A percentile compares a stretch with the other conserved stretches of the same genome.
phyloP scores from a whole-genome alignment of 1,139 yeast species.

The Candida sojae region DNA sequence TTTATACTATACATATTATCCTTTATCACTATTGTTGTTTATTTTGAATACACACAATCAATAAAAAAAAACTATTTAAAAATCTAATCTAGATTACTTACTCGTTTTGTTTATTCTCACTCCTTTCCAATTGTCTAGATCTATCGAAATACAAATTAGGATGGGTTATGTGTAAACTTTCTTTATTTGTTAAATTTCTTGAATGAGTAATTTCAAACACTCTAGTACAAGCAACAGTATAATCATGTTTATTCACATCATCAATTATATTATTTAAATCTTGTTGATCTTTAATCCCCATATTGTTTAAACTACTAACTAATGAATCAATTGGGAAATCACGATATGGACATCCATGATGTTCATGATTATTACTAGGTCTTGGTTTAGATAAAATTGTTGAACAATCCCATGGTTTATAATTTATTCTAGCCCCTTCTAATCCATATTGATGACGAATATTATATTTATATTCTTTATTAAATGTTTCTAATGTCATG shows the following conservation, averaged over 20 bases:
- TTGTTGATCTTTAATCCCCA: constrained; percentile 71
- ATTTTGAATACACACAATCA: too few species aligned
- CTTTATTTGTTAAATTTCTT: constrained; percentile 35
- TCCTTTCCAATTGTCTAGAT: constrained; percentile 46
- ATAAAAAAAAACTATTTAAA: too few species aligned
- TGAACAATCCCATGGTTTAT: constrained; percentile 83
- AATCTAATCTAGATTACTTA: too few species aligned
- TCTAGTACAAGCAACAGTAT: constrained; percentile 85
- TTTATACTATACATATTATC: neutral
- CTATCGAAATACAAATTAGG: constrained; percentile 89
- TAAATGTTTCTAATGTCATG: constrained; percentile 71
- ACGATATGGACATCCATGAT: constrained; percentile 93
- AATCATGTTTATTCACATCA: constrained; percentile 65
- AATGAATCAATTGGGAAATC: constrained; percentile 68
- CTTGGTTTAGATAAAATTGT: constrained; percentile 72
- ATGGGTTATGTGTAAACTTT: constrained; percentile 64
- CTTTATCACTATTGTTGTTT: neutral
- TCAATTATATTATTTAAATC: constrained; percentile 65
- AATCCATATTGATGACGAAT: constrained; percentile 88
- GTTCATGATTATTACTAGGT: constrained; percentile 64
- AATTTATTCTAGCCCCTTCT: constrained; percentile 86
- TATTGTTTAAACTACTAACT: constrained; percentile 51
- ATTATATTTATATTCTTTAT: constrained; percentile 85
- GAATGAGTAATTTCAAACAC: constrained; percentile 83
- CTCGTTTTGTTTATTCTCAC: constrained; percentile 6